phyloP scores from a whole-genome alignment of 805 yeast genomes.

The Suhomyces emberorum region DNA sequence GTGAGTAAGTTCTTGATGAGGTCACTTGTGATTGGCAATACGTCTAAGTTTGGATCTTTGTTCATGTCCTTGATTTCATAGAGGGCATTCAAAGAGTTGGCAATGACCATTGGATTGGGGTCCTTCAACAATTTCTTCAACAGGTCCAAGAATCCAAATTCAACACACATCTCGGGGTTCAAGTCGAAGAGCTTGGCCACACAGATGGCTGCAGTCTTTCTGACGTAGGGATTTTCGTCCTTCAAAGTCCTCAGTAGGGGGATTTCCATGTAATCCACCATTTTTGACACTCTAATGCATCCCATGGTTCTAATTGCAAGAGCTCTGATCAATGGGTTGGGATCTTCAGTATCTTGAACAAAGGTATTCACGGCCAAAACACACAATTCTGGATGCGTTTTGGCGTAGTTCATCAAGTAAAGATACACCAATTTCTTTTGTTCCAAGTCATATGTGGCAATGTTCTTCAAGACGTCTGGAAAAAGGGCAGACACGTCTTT shows the following conservation, averaged over 20 bases:
- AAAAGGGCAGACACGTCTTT: constrained; percentile 92
- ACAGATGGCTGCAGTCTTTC: constrained; percentile 96
- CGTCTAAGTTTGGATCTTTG: constrained; percentile 40
- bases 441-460: constrained; percentile 94
- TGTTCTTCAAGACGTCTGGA: constrained; percentile 93
- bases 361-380: constrained; percentile 96
- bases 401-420: constrained; percentile 96
- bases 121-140: constrained; percentile 71
- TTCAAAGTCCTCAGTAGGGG: constrained; percentile 80
- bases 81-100: constrained; percentile 85
- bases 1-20: constrained; percentile 61
- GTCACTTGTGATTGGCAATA: constrained; percentile 37
- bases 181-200: constrained; percentile 93
- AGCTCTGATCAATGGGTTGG: constrained; percentile 93
- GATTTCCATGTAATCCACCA: constrained; percentile 90
- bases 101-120: constrained; percentile 95
- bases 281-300: constrained; percentile 90
- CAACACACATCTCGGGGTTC: constrained; percentile 75
- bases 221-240: constrained; percentile 95
- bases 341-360: constrained; percentile 92
- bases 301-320: constrained; percentile 99
- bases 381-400: constrained; percentile 91
- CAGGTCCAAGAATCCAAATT: constrained; percentile 76
- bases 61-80: constrained; percentile 77
- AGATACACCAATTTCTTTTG: constrained; percentile 94